Percentiles rank a stretch among this genome's conserved stretches.
Conservation (phyloP, 2,329 filamentous ascomycete genomes). For the Ceratocystis albifundus region DNA sequence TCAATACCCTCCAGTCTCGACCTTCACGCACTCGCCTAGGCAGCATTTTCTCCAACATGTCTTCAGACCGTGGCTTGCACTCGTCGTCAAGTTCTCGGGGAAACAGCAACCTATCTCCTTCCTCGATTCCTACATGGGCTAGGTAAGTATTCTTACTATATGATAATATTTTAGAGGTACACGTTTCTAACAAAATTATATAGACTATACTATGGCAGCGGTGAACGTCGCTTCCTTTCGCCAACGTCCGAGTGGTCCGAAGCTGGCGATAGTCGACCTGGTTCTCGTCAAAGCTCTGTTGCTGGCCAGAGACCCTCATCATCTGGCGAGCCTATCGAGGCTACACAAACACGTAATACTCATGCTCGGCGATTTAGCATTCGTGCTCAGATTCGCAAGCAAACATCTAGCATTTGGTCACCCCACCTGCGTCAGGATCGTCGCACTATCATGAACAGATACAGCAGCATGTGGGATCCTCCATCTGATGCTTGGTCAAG, state of each 20-base stretch:
- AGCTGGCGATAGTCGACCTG: slow-evolving; percentile 37
- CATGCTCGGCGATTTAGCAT: slow-evolving; percentile 18
- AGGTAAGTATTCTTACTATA: slow-evolving; percentile 30
- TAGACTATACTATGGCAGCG: slow-evolving; percentile 59
- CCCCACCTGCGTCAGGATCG: slow-evolving; percentile 58
- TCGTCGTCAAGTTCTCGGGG: slow-evolving; percentile 41
- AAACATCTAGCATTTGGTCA: slow-evolving; percentile 56
- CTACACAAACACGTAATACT: slow-evolving; percentile 1
- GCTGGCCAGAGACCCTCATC: slow-evolving; percentile 35
- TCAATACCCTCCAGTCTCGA: slow-evolving; percentile 42
- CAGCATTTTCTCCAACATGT: slow-evolving; percentile 38
- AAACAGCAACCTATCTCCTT: slow-evolving; percentile 35
- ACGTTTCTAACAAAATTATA: background rate
- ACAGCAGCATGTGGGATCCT: slow-evolving; percentile 52
- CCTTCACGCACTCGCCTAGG: slow-evolving; percentile 44
- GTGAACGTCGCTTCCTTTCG: slow-evolving; percentile 45
- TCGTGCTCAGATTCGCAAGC: slow-evolving; percentile 31
- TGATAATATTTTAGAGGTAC: background rate
- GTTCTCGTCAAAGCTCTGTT: slow-evolving; percentile 38
- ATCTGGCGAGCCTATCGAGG: slow-evolving; percentile 11
- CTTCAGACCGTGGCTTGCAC: slow-evolving; percentile 42
- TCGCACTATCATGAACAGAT: slow-evolving; percentile 34
- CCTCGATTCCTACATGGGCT: slow-evolving; percentile 44
- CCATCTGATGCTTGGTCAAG: slow-evolving; percentile 56
- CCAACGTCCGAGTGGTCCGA: slow-evolving; percentile 39